These are phyloP conservation scores for Nemania sp. DNA, from an alignment of 2,329 filamentous ascomycete genomes.

Conservation along the genomic window DNA sequence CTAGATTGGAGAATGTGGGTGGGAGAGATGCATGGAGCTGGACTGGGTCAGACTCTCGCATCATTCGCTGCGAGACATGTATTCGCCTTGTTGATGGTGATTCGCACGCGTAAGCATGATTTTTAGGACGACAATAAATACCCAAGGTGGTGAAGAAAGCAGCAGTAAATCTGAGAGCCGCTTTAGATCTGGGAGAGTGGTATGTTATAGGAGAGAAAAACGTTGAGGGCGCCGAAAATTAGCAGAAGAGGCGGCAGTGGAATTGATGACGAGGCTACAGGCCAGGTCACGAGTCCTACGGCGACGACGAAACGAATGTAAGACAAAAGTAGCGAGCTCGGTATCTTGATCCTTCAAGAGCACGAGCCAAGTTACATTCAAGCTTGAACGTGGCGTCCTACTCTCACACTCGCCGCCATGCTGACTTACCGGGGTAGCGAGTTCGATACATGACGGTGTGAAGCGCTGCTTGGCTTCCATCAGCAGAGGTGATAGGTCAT, in stretches of 20 bases:
- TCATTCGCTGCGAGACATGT: slow-evolving; percentile 1
- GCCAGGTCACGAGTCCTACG: slow-evolving; percentile 16
- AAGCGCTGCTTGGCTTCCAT: slow-evolving; percentile 5
- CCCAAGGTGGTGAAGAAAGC: too few relatives aligned
- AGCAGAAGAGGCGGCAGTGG: neutral
- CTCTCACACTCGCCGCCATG: neutral
- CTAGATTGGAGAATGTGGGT: neutral
- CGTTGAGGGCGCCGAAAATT: neutral
- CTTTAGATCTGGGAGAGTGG: neutral
- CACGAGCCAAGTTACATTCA: slow-evolving; percentile 5
- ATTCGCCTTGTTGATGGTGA: neutral
- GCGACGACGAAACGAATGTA: neutral
- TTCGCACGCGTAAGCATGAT: too few relatives aligned
- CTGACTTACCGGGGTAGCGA: neutral
- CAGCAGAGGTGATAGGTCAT: too few relatives aligned
- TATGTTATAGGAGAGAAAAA: neutral
- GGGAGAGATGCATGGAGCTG: slow-evolving; percentile 10
- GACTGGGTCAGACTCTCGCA: neutral
- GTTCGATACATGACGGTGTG: slow-evolving; percentile 7
- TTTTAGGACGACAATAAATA: too few relatives aligned
- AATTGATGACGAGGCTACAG: slow-evolving; percentile 10
- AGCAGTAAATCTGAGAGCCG: neutral
- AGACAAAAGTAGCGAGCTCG: neutral
- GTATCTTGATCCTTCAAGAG: slow-evolving; percentile 15
- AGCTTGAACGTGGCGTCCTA: slow-evolving; percentile 3